These are phyloP conservation scores for Candida khao-thaluensis DNA, from an alignment of 805 yeast genomes.

Conservation along the genomic window DNA sequence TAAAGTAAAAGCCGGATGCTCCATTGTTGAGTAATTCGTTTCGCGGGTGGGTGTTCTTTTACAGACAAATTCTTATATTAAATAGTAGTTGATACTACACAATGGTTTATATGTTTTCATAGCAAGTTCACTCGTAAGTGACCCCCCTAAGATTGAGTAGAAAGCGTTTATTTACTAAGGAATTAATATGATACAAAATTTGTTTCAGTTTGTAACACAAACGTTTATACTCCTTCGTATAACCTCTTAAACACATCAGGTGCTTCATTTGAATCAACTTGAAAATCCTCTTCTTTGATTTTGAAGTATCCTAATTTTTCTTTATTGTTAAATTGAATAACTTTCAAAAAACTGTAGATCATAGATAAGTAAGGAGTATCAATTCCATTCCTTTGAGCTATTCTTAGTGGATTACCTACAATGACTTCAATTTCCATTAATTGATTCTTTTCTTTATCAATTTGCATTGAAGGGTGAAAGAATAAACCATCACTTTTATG, in stretches of 20 bases:
- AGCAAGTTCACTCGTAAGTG: too few relatives aligned
- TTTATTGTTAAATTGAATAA: conserved; percentile 60
- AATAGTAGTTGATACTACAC: too few relatives aligned
- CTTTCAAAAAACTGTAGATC: conserved; percentile 57
- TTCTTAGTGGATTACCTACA: conserved; percentile 38
- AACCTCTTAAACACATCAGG: conserved; percentile 13
- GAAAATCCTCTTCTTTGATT: conserved; percentile 24
- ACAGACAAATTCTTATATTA: too few relatives aligned
- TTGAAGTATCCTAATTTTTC: conserved; percentile 49
- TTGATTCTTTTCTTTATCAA: conserved; percentile 37
- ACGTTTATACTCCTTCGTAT: too few relatives aligned
- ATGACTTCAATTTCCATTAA: conserved; percentile 41
- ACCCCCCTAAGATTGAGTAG: too few relatives aligned
- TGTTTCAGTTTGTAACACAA: too few relatives aligned
- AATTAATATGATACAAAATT: too few relatives aligned
- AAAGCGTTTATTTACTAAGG: too few relatives aligned
- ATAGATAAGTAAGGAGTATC: conserved; percentile 57
- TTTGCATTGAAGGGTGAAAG: conserved; percentile 43
- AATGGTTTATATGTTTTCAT: too few relatives aligned
- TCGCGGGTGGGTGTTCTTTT: too few relatives aligned
- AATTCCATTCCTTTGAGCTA: conserved; percentile 40
- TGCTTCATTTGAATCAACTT: conserved; percentile 20
- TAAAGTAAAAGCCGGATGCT: conserved; percentile 74
- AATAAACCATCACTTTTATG: conserved; percentile 48
- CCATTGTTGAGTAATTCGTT: too few relatives aligned